Percentiles rank a stretch among this genome's conserved stretches.
Conservation (phyloP, 108 stramenopile species). For the Pinguiococcus pyrenoidosus region DNA sequence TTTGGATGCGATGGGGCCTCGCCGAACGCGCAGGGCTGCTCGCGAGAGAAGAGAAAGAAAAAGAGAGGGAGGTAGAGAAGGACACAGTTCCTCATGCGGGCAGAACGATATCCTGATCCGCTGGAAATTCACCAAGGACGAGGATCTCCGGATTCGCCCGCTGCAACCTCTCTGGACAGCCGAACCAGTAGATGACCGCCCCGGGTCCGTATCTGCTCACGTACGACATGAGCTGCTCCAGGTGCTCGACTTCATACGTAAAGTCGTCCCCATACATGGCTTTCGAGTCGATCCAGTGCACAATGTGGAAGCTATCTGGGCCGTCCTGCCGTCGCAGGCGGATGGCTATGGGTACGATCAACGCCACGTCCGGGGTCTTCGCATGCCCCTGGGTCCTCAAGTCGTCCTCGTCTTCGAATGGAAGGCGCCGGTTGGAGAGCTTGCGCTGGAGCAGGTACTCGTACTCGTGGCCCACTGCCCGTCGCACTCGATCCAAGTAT, state of each 20-base stretch:
- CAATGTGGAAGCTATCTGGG: constrained; percentile 6
- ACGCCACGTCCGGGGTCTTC: constrained; percentile 25
- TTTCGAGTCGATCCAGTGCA: constrained; percentile 30
- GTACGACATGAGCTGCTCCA: constrained; percentile 24
- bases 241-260: constrained; percentile 17
- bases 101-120: no score
- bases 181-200: constrained; percentile 34
- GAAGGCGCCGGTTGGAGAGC: constrained; percentile 7
- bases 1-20: no score
- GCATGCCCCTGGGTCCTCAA: constrained; percentile 14
- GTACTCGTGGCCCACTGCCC: constrained; percentile 17
- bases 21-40: no score
- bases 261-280: constrained; percentile 29
- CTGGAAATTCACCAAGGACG: no score
- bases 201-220: constrained; percentile 34
- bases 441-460: constrained; percentile 26
- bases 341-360: constrained; percentile 18
- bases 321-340: constrained; percentile 3
- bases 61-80: no score
- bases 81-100: no score
- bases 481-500: constrained; percentile 5
- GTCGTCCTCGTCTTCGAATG: constrained; percentile 22
- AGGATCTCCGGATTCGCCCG: no score
- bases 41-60: no score
- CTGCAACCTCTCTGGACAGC: constrained; percentile 18